Percentiles rank a stretch among this genome's conserved stretches.
Evolutionary conservation across 805 yeast genomes (phyloP).

Genomic region (Candida bentonensis): DNA sequence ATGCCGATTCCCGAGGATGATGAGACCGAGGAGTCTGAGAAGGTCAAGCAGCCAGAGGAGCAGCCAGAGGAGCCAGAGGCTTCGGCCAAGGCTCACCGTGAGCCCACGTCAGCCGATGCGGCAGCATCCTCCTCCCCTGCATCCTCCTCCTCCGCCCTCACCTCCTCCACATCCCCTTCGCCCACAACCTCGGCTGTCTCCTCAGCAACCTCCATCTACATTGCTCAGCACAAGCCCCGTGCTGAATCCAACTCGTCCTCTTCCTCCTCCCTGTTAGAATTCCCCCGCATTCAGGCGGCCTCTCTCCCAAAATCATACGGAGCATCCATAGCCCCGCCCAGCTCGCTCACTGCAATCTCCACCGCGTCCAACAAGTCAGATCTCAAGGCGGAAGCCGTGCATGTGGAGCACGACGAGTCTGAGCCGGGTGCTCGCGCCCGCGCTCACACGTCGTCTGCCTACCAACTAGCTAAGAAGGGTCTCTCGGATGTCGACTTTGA

Average conservation of each 20-base stretch:
- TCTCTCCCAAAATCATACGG: slow-evolving; percentile 1
- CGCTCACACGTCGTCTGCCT: slow-evolving; percentile 8
- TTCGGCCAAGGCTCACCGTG: not conserved
- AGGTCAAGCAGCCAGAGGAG: not conserved
- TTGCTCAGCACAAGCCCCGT: not conserved
- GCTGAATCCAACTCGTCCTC: not conserved
- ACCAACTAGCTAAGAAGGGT: slow-evolving; percentile 3
- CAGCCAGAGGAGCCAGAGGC: not conserved
- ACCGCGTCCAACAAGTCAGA: not conserved
- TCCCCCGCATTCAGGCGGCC: not conserved
- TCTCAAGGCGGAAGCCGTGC: slow-evolving; percentile 2
- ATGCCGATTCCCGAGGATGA: slow-evolving; percentile 11
- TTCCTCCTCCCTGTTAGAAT: not conserved
- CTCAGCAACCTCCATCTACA: slow-evolving; percentile 1
- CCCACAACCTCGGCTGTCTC: not conserved
- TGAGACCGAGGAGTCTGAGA: not conserved
- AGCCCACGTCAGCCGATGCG: not conserved
- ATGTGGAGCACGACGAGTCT: not conserved
- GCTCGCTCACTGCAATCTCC: not conserved
- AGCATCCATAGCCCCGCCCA: not conserved
- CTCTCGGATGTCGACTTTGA: slow-evolving; percentile 20
- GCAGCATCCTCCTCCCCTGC: not conserved
- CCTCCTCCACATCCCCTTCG: not conserved
- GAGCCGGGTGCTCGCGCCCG: not conserved
- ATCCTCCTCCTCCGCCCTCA: not conserved